A percentile compares a stretch with the other conserved stretches of the same genome.
phyloP scores from a whole-genome alignment of 164 flowering plant species.

The Santalum album region DNA sequence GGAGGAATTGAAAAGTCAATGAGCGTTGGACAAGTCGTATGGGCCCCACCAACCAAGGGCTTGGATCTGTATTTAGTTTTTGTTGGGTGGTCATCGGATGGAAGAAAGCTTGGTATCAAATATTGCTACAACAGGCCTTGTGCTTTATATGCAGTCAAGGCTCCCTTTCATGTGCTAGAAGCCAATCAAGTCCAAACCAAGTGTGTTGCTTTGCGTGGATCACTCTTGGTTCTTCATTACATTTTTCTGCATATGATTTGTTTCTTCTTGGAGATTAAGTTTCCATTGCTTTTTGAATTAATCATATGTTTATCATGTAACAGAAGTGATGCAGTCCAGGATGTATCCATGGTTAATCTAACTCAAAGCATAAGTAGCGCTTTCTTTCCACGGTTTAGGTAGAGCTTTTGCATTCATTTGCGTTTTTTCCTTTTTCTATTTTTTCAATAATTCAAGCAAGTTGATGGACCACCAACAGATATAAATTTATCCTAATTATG shows the following conservation, averaged over 20 bases:
- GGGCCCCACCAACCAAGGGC: constrained; percentile 62
- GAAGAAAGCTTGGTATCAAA: constrained; percentile 87
- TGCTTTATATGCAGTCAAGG: constrained; percentile 66
- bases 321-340: constrained; percentile 32
- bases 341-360: constrained; percentile 29
- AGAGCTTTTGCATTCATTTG: background rate
- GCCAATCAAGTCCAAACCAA: constrained; percentile 19
- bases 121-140: constrained; percentile 93
- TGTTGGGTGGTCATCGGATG: constrained; percentile 77
- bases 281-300: background rate
- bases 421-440: too few species aligned
- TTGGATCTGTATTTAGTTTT: constrained; percentile 56
- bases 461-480: background rate
- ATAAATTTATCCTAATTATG: background rate
- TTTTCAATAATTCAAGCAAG: too few species aligned
- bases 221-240: background rate
- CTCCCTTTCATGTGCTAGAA: constrained; percentile 32
- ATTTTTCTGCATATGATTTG: background rate
- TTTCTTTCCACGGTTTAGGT: constrained; percentile 86
- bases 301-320: constrained; percentile 7
- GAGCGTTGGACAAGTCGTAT: constrained; percentile 91
- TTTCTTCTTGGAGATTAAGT: background rate
- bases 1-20: constrained; percentile 57
- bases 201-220: constrained; percentile 23
- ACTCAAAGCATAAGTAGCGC: constrained; percentile 80